Evolutionary conservation across 2,329 filamentous ascomycete species (phyloP).

Genomic region (Hypoxylon sp.): DNA sequence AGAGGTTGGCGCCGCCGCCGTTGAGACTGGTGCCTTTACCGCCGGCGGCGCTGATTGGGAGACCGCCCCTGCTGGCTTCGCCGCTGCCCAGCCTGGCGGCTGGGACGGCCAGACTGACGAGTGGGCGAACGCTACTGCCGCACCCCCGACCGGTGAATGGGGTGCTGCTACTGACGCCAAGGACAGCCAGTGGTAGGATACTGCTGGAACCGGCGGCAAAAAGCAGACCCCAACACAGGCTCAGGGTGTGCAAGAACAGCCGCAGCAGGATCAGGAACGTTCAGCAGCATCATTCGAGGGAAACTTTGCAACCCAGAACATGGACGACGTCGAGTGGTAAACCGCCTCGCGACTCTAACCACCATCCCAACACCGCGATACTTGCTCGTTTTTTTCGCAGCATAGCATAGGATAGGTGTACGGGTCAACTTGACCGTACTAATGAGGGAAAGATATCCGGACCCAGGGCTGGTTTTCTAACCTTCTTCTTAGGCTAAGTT

Average conservation of each 20-base stretch:
- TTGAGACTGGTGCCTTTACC: constrained; percentile 81
- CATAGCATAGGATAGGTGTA: constrained; percentile 49
- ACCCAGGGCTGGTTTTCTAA: constrained; percentile 57
- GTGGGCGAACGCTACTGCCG: constrained; percentile 71
- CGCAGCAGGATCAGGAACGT: not conserved
- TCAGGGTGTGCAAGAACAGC: not conserved
- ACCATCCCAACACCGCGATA: constrained; percentile 39
- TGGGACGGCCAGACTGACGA: constrained; percentile 72
- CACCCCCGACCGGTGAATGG: constrained; percentile 79
- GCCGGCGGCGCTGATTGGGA: constrained; percentile 84
- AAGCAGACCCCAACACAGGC: not conserved
- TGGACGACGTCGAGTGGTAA: constrained; percentile 39
- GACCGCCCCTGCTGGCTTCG: constrained; percentile 79
- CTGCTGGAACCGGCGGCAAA: not conserved
- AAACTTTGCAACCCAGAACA: constrained; percentile 24
- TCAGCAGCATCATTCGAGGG: not conserved
- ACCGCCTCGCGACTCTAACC: constrained; percentile 28
- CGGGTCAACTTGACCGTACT: constrained; percentile 80
- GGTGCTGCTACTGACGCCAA: constrained; percentile 69
- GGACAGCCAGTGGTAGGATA: constrained; percentile 53
- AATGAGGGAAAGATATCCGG: constrained; percentile 99
- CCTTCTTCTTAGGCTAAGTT: constrained; percentile 37
- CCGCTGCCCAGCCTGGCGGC: constrained; percentile 71
- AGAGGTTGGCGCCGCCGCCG: constrained; percentile 83
- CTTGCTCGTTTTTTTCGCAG: constrained; percentile 46